These are phyloP conservation scores for Fagopyrum tataricum DNA, from an alignment of 148 eudicot species.

Conservation along the genomic window DNA sequence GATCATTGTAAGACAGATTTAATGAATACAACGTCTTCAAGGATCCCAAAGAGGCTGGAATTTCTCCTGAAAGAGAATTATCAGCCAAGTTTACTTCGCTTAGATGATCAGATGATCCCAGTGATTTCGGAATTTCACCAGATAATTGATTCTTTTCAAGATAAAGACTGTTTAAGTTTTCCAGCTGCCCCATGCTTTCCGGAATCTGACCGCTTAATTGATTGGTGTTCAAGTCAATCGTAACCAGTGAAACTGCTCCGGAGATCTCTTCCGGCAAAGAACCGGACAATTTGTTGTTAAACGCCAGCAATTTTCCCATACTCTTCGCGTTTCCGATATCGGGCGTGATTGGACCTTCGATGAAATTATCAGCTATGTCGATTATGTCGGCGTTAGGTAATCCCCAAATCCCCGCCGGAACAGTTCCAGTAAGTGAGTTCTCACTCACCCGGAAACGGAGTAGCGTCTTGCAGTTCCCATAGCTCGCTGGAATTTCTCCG, in stretches of 20 bases:
- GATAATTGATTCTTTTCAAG: slow-evolving; percentile 45
- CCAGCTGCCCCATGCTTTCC: slow-evolving; percentile 37
- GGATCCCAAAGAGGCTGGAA: slow-evolving; percentile 57
- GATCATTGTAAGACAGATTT: slow-evolving; percentile 56
- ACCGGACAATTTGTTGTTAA: slow-evolving; percentile 52
- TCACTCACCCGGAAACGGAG: slow-evolving; percentile 70
- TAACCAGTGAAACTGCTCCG: slow-evolving; percentile 26
- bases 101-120: slow-evolving; percentile 48
- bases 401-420: slow-evolving; percentile 83
- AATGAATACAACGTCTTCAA: slow-evolving; percentile 54
- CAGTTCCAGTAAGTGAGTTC: slow-evolving; percentile 56
- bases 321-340: slow-evolving; percentile 51
- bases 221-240: slow-evolving; percentile 47
- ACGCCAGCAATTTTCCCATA: slow-evolving; percentile 30
- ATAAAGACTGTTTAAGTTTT: slow-evolving; percentile 40
- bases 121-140: slow-evolving; percentile 55
- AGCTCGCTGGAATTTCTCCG: slow-evolving; percentile 58
- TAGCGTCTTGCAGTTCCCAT: slow-evolving; percentile 54
- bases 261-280: slow-evolving; percentile 53
- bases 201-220: slow-evolving; percentile 49
- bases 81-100: slow-evolving; percentile 54
- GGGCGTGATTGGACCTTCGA: slow-evolving; percentile 49
- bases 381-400: slow-evolving; percentile 49
- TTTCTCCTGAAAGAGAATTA: slow-evolving; percentile 52
- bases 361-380: slow-evolving; percentile 49